These are phyloP conservation scores for Pelargonium cotyledonis DNA, from an alignment of 441 rosid species.

Conservation along the genomic window DNA sequence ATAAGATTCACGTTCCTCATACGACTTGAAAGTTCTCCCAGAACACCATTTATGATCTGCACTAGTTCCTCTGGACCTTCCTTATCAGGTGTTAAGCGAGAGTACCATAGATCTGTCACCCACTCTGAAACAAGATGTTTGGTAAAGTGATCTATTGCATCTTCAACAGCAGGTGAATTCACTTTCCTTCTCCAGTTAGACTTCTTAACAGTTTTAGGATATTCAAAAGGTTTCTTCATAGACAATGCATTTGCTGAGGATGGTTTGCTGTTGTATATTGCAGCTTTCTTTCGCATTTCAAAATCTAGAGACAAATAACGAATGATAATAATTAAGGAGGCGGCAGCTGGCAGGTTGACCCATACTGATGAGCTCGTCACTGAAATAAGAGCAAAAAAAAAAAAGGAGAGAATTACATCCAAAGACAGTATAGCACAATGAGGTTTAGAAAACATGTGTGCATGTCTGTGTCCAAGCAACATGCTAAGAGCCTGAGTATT, in stretches of 20 bases:
- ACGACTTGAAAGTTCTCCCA: constrained; percentile 80
- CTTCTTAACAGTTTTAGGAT: constrained; percentile 39
- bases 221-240: constrained; percentile 37
- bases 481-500: no score
- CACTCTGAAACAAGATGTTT: constrained; percentile 87
- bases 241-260: constrained; percentile 29
- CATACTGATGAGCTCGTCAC: constrained; percentile 98
- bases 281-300: constrained; percentile 75
- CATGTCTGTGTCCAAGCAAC: no score
- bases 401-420: constrained; percentile 16
- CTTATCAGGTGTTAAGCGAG: constrained; percentile 77
- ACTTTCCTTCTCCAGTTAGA: constrained; percentile 88
- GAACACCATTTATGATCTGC: constrained; percentile 58
- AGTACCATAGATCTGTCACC: constrained; percentile 92
- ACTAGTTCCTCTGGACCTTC: constrained; percentile 91
- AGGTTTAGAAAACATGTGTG: neutral
- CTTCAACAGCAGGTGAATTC: constrained; percentile 83
- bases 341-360: constrained; percentile 97
- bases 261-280: constrained; percentile 48
- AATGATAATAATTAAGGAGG: constrained; percentile 63
- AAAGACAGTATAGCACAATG: constrained; percentile 16
- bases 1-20: constrained; percentile 74
- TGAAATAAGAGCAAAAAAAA: constrained; percentile 29
- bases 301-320: constrained; percentile 80
- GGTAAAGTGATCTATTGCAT: constrained; percentile 77